These are phyloP conservation scores for Pistacia integerrima DNA, from an alignment of 345 rosid genomes.

Conservation along the genomic window DNA sequence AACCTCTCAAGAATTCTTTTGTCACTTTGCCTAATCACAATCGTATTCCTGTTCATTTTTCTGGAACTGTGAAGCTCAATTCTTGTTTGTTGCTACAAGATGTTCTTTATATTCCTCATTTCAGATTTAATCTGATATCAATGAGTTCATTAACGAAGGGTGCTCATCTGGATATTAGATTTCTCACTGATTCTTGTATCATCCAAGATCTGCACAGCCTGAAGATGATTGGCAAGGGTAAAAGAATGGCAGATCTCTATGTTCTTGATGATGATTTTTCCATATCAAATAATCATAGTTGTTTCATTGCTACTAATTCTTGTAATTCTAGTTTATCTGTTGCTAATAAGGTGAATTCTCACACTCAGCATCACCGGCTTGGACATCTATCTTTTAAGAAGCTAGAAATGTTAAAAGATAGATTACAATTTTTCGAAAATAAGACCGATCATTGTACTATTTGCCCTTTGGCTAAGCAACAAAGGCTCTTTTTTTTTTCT, in stretches of 20 bases:
- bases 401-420: background rate
- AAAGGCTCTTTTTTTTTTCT: too few species aligned
- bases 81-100: background rate
- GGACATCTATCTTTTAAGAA: background rate
- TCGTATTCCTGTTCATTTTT: background rate
- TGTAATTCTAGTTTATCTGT: background rate
- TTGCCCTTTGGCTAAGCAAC: too few species aligned
- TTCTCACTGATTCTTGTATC: background rate
- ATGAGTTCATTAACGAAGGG: background rate
- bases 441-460: too few species aligned
- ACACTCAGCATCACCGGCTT: background rate
- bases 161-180: background rate
- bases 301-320: too few species aligned
- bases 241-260: background rate
- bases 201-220: background rate
- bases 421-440: too few species aligned
- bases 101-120: background rate
- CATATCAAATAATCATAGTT: too few species aligned
- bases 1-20: background rate
- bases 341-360: background rate
- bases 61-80: background rate
- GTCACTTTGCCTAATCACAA: background rate
- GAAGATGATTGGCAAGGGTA: background rate
- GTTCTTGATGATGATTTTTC: background rate
- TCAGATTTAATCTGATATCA: background rate